Percentiles rank a stretch among this genome's conserved stretches.
Conservation (phyloP, 1,139 yeast species). For the Debaryomyces sp. region DNA sequence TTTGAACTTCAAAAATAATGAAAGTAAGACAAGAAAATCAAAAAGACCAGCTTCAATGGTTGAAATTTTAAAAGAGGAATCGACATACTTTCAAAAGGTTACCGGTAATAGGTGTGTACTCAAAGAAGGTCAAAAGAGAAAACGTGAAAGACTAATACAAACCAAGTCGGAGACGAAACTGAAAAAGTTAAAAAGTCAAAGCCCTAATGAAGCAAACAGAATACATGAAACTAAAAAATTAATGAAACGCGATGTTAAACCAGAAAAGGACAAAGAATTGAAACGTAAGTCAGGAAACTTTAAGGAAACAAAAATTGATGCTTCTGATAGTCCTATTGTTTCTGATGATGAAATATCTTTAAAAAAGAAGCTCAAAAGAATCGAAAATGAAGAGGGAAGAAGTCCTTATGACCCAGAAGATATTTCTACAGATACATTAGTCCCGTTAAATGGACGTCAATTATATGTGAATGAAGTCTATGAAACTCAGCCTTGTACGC, state of each 20-base stretch:
- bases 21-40: constrained; percentile 2
- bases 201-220: background rate
- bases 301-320: background rate
- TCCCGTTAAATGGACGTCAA: constrained; percentile 36
- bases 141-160: constrained; percentile 17
- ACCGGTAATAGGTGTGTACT: constrained; percentile 37
- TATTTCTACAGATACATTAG: constrained; percentile 35
- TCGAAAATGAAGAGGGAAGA: constrained; percentile 23
- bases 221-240: background rate
- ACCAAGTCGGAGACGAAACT: background rate
- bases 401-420: constrained; percentile 45
- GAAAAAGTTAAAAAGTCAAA: background rate
- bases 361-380: constrained; percentile 14
- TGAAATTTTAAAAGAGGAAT: constrained; percentile 24
- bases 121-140: constrained; percentile 36
- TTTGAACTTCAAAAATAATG: background rate
- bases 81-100: constrained; percentile 42
- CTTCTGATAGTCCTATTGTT: background rate
- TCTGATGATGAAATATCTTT: background rate
- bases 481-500: constrained; percentile 23
- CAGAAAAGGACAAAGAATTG: background rate
- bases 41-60: constrained; percentile 4
- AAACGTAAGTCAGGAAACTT: background rate
- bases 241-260: background rate
- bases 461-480: constrained; percentile 34